Base-by-base conservation (phyloP, 306 rosid species). In the Dryas alaskensis region DNA sequence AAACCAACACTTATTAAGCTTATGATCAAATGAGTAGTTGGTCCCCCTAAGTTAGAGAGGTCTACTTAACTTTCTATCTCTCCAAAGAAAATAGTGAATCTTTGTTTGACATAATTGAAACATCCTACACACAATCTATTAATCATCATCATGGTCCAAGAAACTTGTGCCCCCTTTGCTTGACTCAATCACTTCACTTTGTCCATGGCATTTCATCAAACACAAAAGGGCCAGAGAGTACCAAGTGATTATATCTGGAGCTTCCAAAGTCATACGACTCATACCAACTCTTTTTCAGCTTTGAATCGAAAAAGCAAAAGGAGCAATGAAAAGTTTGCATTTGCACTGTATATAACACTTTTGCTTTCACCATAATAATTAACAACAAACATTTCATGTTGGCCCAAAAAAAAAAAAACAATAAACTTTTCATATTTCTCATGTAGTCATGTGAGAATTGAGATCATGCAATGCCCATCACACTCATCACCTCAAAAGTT, bases 181-280 rank as follows among this genome's bases (percentile, higher is more conserved):
- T 31, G 37, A 31, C 37, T 31, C 37, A 31, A 31, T 31, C 37
- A 31, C 37, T 31, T 31, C 37, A 31, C 37, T 1, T 31, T 31
- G 37, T 31, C 37, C 37, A 31, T 31, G 37, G 37, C 37, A 31
- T 31, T 31, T 31, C 37, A 31, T 31, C 37, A 31, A 31, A 31
- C 37, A 31, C 37, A 31, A 31, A 31, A 31, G 37, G 3, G 37
- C 37, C 37, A 1, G 37, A 31, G 37, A 31, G 37, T 31, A 31
- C 37, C 2, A 31, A 31, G 63, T 37, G 3, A 60, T 60, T n/a
- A 37, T 37, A 5, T 60, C 19, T 27, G 59, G 31, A 39, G n/a
- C 59, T 68, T 68, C 73, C 73, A 37, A 67, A 68, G 73, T 51
- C 73, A 0, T 8, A 48, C 25, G 31, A 31, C 17, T 60, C 65